Evolutionary conservation across 2,329 filamentous ascomycete species (phyloP).

Genomic region (Colletotrichum shisoi): DNA sequence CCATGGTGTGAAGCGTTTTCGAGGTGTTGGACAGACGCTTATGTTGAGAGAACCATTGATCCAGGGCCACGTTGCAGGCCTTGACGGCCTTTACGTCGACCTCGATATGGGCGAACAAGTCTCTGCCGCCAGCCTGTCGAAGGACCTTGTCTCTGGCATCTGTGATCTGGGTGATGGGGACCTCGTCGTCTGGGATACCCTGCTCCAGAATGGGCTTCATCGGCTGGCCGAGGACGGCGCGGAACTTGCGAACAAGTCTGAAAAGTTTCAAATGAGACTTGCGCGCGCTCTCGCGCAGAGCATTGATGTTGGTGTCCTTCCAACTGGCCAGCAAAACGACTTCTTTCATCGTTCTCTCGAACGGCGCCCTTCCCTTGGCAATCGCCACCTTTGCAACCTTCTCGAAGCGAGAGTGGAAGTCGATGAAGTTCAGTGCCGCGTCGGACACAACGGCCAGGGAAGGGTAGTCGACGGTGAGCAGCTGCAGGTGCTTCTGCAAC

Average conservation of each 20-base stretch:
- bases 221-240: slow-evolving; percentile 77
- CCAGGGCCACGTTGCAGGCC: slow-evolving; percentile 48
- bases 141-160: slow-evolving; percentile 41
- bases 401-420: slow-evolving; percentile 77
- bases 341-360: slow-evolving; percentile 94
- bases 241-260: slow-evolving; percentile 89
- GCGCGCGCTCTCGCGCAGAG: slow-evolving; percentile 85
- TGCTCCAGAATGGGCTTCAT: slow-evolving; percentile 70
- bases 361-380: slow-evolving; percentile 68
- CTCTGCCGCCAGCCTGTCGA: slow-evolving; percentile 35
- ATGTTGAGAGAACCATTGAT: slow-evolving; percentile 57
- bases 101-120: slow-evolving; percentile 5
- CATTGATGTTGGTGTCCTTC: slow-evolving; percentile 96
- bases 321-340: slow-evolving; percentile 93
- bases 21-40: slow-evolving; percentile 74
- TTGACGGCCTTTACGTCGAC: slow-evolving; percentile 42
- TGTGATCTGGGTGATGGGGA: background rate
- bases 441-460: slow-evolving; percentile 65
- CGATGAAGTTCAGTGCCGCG: slow-evolving; percentile 78
- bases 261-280: slow-evolving; percentile 93
- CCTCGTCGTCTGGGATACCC: slow-evolving; percentile 63
- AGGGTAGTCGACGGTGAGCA: slow-evolving; percentile 68
- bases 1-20: slow-evolving; percentile 78
- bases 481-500: slow-evolving; percentile 69
- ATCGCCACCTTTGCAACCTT: slow-evolving; percentile 70